These are phyloP conservation scores for Leccinum arenicola DNA, from an alignment of 768 basidiomycete genomes.

Conservation along the genomic window DNA sequence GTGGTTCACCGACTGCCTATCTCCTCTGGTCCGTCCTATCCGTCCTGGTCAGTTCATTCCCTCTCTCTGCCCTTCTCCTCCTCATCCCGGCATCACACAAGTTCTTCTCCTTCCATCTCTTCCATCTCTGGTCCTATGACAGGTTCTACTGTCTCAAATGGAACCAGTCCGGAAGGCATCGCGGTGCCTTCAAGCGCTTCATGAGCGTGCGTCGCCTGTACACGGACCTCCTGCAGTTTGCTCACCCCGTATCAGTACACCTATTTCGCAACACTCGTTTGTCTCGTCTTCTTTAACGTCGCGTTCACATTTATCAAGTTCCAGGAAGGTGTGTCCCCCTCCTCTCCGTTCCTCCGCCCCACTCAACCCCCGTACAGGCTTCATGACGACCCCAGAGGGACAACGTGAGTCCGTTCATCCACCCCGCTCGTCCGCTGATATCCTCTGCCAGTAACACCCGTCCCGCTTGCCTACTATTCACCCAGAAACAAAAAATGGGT, in stretches of 20 bases:
- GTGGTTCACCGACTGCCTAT: slow-evolving; percentile 70
- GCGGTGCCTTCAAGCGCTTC: slow-evolving; percentile 82
- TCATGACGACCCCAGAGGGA: slow-evolving; percentile 9
- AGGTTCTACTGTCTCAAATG: slow-evolving; percentile 71
- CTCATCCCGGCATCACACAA: slow-evolving; percentile 19
- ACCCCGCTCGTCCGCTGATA: slow-evolving; percentile 3
- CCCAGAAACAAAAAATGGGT: slow-evolving; percentile 48
- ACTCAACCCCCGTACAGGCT: slow-evolving; percentile 13
- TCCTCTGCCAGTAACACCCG: slow-evolving; percentile 47
- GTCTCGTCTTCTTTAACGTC: slow-evolving; percentile 62
- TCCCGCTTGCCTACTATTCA: slow-evolving; percentile 53
- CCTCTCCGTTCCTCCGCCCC: neutral
- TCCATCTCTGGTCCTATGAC: slow-evolving; percentile 83
- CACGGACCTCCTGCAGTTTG: neutral
- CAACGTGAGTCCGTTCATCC: slow-evolving; percentile 8
- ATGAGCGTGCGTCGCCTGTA: slow-evolving; percentile 68
- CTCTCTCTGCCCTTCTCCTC: neutral
- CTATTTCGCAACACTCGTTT: slow-evolving; percentile 68
- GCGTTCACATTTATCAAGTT: slow-evolving; percentile 67
- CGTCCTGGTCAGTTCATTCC: slow-evolving; percentile 45
- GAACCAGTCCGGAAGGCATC: slow-evolving; percentile 66
- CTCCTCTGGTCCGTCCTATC: slow-evolving; percentile 76
- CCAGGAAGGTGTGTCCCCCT: slow-evolving; percentile 53
- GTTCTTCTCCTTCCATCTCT: slow-evolving; percentile 67
- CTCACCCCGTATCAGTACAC: slow-evolving; percentile 55